Evolutionary conservation across 768 basidiomycete species (phyloP), one percentile per base, ranked within the genome.

Genomic region (Gloeopeniophorella convolvens): DNA sequence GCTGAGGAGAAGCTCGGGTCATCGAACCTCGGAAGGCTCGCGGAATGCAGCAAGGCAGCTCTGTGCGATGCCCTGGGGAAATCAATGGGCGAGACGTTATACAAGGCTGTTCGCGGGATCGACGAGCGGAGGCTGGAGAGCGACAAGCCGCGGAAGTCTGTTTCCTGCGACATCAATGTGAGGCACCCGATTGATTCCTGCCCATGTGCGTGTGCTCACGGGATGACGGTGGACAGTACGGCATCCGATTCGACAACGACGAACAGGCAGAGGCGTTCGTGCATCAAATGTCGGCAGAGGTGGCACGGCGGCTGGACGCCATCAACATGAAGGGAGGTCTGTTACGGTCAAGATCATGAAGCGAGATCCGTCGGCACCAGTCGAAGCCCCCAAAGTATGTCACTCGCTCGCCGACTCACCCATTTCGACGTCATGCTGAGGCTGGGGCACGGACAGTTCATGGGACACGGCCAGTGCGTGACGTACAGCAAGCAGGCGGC

Each of bases 141-240:
- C 28, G 85, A 90, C 63, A 90, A 91, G 62, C 79, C 83, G 42
- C 73, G 95, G 59, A 93, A 92, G 66, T 89, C 85, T n/a, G n/a
- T n/a, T n/a, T n/a, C n/a, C n/a, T n/a, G n/a, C 50, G 95, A 97
- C 63, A 88, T 97, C 60, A 99, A 92, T 60, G 93, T 94, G 58
- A 63, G 90, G 34, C n/a, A n/a, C n/a, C n/a, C n/a, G n/a, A n/a
- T n/a, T n/a, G n/a, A n/a, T n/a, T n/a, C n/a, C n/a, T n/a, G n/a
- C n/a, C n/a, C n/a, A n/a, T n/a, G n/a, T n/a, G n/a, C n/a, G n/a
- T n/a, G n/a, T n/a, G n/a, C n/a, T n/a, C n/a, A n/a, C n/a, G n/a
- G n/a, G n/a, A n/a, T n/a, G n/a, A n/a, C n/a, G n/a, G n/a, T n/a
- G n/a, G n/a, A 4, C 48, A 96, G 93, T 99, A 97, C 64, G 96